Percentiles rank a stretch among this genome's conserved stretches.
phyloP scores from a whole-genome alignment of 2,329 filamentous ascomycete genomes.

The Penicillium sp. region DNA sequence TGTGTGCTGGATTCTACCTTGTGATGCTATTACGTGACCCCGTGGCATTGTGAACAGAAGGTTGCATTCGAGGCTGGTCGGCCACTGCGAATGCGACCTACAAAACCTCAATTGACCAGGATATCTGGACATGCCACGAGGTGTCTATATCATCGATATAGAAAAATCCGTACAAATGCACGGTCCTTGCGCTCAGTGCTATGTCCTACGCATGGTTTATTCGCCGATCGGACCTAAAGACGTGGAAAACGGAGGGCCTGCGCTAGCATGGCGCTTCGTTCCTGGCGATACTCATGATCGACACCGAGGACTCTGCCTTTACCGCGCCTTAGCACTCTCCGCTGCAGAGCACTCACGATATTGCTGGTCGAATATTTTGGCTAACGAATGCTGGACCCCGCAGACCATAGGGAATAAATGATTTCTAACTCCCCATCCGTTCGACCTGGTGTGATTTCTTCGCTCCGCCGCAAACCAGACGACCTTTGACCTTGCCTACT shows the following conservation, averaged over 20 bases:
- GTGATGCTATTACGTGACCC: neutral
- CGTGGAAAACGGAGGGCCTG: conserved; percentile 1
- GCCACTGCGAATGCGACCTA: conserved; percentile 5
- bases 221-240: conserved; percentile 1
- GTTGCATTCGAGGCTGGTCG: conserved; percentile 2
- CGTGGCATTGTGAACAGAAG: neutral
- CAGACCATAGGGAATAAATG: conserved; percentile 21
- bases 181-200: neutral
- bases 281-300: neutral
- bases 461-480: conserved; percentile 17
- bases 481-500: conserved; percentile 17
- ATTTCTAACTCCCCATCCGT: conserved; percentile 17
- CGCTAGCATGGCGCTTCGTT: conserved; percentile 2
- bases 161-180: neutral
- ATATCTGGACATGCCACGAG: neutral
- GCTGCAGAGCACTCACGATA: neutral
- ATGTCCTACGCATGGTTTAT: neutral
- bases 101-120: conserved; percentile 1
- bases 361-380: conserved; percentile 1
- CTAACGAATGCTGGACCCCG: conserved; percentile 10
- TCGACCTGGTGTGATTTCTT: conserved; percentile 20
- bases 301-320: neutral
- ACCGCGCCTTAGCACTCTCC: neutral
- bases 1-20: neutral
- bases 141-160: neutral